A percentile compares a stretch with the other conserved stretches of the same genome.
Evolutionary conservation across 2,329 filamentous ascomycete genomes (phyloP).

Genomic region (Biscogniauxia marginata): DNA sequence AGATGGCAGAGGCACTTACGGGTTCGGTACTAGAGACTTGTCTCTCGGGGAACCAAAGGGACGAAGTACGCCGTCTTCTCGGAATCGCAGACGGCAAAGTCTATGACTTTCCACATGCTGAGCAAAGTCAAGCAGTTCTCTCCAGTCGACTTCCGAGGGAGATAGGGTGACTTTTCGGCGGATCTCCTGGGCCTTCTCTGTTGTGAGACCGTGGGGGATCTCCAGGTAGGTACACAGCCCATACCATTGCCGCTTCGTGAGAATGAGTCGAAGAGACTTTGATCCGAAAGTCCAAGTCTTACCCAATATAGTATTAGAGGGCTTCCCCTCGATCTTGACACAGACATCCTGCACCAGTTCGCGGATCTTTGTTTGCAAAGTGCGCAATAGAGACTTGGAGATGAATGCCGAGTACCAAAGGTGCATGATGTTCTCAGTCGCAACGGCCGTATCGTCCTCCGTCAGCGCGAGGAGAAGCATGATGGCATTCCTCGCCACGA

Average conservation of each 20-base stretch:
- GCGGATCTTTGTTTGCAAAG: constrained; percentile 1
- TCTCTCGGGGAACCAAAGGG: constrained; percentile 34
- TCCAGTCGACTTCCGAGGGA: constrained; percentile 8
- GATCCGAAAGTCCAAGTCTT: neutral
- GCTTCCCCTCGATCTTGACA: neutral
- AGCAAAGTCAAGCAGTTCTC: constrained; percentile 4
- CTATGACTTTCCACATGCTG: constrained; percentile 17
- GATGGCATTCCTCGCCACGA: constrained; percentile 7
- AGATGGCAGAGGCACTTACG: constrained; percentile 39
- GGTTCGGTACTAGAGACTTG: constrained; percentile 39
- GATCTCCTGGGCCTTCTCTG: constrained; percentile 4
- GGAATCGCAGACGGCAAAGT: constrained; percentile 30
- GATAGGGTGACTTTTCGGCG: constrained; percentile 6
- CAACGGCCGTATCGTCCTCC: constrained; percentile 3
- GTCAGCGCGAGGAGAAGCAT: constrained; percentile 7
- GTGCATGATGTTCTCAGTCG: constrained; percentile 8
- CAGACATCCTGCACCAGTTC: neutral
- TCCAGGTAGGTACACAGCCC: constrained; percentile 4
- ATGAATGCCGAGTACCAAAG: constrained; percentile 15
- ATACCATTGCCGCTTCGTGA: neutral
- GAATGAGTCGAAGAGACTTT: neutral
- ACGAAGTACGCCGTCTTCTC: constrained; percentile 38
- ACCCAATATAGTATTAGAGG: neutral
- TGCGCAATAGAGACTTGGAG: constrained; percentile 3
- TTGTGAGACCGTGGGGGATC: constrained; percentile 2